Evolutionary conservation across 345 rosid species (phyloP).

Genomic region (Dovyalis caffra): DNA sequence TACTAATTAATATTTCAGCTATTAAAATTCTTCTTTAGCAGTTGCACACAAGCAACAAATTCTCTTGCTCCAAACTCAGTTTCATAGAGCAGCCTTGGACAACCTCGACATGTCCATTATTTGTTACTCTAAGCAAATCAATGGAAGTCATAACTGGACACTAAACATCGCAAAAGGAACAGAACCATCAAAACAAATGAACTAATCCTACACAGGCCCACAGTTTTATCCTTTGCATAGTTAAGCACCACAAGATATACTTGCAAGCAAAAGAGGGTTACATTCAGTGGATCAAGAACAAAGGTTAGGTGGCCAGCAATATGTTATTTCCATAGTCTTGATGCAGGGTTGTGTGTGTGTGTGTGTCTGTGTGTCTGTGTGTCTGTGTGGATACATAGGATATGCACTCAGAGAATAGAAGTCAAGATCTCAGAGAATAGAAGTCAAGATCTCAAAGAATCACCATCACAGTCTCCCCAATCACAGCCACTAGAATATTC

Average conservation of each 20-base stretch:
- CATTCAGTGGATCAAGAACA: too few species aligned
- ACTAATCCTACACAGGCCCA: neutral
- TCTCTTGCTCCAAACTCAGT: neutral
- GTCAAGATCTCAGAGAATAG: slow-evolving; percentile 12
- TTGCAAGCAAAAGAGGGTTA: neutral
- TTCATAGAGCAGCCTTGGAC: neutral
- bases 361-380: neutral
- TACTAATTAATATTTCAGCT: neutral
- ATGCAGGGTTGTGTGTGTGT: neutral
- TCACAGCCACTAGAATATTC: slow-evolving; percentile 72
- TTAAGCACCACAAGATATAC: slow-evolving; percentile 1
- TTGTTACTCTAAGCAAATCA: neutral
- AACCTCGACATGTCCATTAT: neutral
- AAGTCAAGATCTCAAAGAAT: slow-evolving; percentile 12
- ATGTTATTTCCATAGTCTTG: neutral
- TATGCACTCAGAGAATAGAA: neutral
- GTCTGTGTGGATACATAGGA: neutral
- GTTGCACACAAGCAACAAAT: neutral
- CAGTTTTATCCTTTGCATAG: neutral
- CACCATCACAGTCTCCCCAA: slow-evolving; percentile 70
- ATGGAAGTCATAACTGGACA: neutral
- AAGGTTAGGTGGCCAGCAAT: neutral
- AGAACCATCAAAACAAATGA: neutral
- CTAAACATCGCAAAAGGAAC: neutral
- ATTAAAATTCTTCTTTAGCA: neutral